A percentile compares a stretch with the other conserved stretches of the same genome.
Conservation (phyloP, 208 protist genomes). For the Crithidia mellificae region DNA sequence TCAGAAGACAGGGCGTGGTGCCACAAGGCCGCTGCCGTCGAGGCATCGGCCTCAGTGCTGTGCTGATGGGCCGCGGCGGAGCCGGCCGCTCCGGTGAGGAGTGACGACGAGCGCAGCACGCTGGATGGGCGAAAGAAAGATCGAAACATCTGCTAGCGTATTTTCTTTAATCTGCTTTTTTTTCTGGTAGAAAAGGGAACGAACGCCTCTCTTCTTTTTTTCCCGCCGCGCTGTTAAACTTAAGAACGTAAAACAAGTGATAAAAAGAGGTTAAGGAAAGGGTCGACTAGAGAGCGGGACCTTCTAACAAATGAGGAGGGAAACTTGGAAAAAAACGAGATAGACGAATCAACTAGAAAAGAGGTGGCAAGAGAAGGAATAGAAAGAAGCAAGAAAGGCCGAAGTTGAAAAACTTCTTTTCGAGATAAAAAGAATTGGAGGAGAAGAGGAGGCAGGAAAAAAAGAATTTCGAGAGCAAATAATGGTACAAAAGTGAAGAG, state of each 20-base stretch:
- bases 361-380: too few species aligned
- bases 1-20: constrained; percentile 6
- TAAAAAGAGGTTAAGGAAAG: not conserved
- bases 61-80: not conserved
- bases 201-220: too few species aligned
- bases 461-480: constrained; percentile 14
- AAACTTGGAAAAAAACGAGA: too few species aligned
- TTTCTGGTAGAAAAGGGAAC: not conserved
- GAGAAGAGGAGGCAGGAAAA: constrained; percentile 1
- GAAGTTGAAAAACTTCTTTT: constrained; percentile 36
- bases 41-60: not conserved
- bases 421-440: not conserved
- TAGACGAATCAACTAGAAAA: too few species aligned
- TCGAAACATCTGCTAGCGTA: constrained; percentile 19
- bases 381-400: constrained; percentile 5
- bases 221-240: too few species aligned
- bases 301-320: too few species aligned
- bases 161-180: not conserved
- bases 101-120: constrained; percentile 13
- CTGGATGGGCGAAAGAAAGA: constrained; percentile 8
- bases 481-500: not conserved
- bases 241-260: too few species aligned
- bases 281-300: too few species aligned
- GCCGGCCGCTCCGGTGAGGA: constrained; percentile 4
- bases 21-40: constrained; percentile 18